Evolutionary conservation across 2,329 filamentous ascomycete species (phyloP), one percentile per base, ranked within the genome.

Genomic region (Colletotrichum somersetense): DNA sequence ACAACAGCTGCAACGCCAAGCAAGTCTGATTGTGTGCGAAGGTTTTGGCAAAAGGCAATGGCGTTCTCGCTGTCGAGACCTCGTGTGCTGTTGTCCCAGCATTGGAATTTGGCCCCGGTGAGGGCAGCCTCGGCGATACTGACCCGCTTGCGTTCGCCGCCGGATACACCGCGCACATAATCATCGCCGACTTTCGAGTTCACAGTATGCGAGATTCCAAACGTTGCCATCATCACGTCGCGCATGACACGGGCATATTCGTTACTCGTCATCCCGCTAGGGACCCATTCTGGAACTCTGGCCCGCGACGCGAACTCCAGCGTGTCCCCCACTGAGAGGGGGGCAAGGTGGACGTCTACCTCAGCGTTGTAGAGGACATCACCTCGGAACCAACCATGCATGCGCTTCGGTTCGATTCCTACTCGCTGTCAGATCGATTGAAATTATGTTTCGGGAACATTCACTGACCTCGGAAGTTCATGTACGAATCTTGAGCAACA

Each of bases 351-450:
- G 10, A 89, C 86, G 77, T 92, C 91, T 23, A 90, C 89, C 78
- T 91, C 90, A 46, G 89, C 89, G 0, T 89, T 91, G 78, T 92
- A 92, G 75, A 92, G 91, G 53, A 89, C 88, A 77, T 92, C 90
- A 63, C 91, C 90, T 89, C 74, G 73, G 58, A 77, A 77, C 75
- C 88, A 67, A 12, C 62, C 59, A 35, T 74, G 73, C 73, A 74
- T 74, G 38, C 64, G 52, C n/a, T 48, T 64, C 14, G 73, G 73
- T 26, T 73, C 52, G 23, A 74, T 74, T 10, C 73, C 73, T 74
- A 6, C 0, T 2, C 5, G n/a, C n/a, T 2, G 30, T 7, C 1
- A 16, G 0, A 0, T 26, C 6, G 6, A 2, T 4, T 0, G 1
- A 3, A 3, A 56, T n/a, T 5, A 33, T 7, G 8, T 7, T 38